Evolutionary conservation across 768 basidiomycete species (phyloP).

Genomic region (Xerocomus brunneocitrinus): DNA sequence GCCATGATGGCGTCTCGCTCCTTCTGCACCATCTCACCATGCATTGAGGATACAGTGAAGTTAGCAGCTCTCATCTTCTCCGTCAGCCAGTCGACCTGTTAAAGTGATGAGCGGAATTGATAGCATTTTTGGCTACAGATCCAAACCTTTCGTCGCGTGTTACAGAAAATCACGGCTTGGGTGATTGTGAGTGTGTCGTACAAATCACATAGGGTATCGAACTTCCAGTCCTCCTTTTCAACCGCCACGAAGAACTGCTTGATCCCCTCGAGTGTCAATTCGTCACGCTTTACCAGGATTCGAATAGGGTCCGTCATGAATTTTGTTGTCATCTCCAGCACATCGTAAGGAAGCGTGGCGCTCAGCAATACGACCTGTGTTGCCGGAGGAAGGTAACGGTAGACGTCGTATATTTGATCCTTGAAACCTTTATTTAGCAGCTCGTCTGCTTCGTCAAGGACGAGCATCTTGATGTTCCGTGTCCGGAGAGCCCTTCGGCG

Average conservation of each 20-base stretch:
- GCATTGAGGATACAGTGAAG: slow-evolving; percentile 96
- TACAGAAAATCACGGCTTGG: slow-evolving; percentile 99
- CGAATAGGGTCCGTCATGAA: slow-evolving; percentile 99
- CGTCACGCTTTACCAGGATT: slow-evolving; percentile 98
- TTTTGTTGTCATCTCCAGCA: slow-evolving; percentile 98
- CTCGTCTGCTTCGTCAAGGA: slow-evolving; percentile 94
- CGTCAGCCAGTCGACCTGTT: slow-evolving; percentile 93
- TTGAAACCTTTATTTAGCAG: slow-evolving; percentile 97
- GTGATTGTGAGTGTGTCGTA: slow-evolving; percentile 99
- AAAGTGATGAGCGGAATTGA: slow-evolving; percentile 8
- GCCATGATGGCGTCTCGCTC: slow-evolving; percentile 96
- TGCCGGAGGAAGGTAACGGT: slow-evolving; percentile 93
- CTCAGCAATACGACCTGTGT: slow-evolving; percentile 97
- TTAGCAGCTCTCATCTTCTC: slow-evolving; percentile 99
- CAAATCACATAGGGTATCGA: slow-evolving; percentile 94
- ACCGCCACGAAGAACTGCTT: slow-evolving; percentile 98
- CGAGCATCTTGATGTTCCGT: slow-evolving; percentile 96
- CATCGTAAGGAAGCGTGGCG: slow-evolving; percentile 94
- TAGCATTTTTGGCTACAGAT: not conserved
- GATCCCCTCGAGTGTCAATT: slow-evolving; percentile 94
- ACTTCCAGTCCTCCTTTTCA: slow-evolving; percentile 99
- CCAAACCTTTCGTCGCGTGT: slow-evolving; percentile 89
- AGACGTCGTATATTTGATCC: slow-evolving; percentile 99
- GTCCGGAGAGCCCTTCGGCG: slow-evolving; percentile 88
- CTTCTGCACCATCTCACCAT: slow-evolving; percentile 94